Evolutionary conservation across 805 yeast genomes (phyloP).

Genomic region (Yueomyces sp.): DNA sequence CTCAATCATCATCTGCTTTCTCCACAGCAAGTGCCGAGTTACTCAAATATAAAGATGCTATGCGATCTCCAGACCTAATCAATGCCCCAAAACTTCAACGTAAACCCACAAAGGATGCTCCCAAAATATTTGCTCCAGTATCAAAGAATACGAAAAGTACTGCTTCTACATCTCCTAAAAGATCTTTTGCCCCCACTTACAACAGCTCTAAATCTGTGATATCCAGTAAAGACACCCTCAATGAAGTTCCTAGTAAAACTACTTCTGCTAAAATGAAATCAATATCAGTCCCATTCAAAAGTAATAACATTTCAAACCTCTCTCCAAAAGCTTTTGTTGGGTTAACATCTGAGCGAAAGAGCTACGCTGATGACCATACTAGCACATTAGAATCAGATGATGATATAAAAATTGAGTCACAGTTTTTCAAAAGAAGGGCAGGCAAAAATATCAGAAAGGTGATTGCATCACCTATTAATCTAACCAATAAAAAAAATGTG

Average conservation of each 20-base stretch:
- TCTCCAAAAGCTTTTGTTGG: neutral
- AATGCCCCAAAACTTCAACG: neutral
- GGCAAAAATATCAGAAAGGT: slow-evolving; percentile 5
- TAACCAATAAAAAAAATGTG: neutral
- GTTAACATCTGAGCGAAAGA: neutral
- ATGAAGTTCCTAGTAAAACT: neutral
- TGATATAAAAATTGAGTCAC: neutral
- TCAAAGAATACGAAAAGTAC: neutral
- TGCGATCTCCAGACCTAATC: neutral
- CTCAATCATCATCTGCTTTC: slow-evolving; percentile 5
- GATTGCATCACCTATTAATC: slow-evolving; percentile 8
- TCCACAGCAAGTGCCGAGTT: slow-evolving; percentile 21
- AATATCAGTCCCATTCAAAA: neutral
- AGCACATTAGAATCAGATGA: neutral
- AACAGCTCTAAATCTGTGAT: neutral
- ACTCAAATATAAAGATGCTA: slow-evolving; percentile 1
- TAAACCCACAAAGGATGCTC: neutral
- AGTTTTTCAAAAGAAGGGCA: neutral
- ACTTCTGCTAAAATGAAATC: neutral
- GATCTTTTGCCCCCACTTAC: neutral
- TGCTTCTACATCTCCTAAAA: slow-evolving; percentile 1
- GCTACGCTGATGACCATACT: neutral
- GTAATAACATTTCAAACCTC: neutral
- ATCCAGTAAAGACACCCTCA: neutral
- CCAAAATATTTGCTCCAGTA: neutral